These are phyloP conservation scores for Magnaporthales sp. DNA, from an alignment of 2,329 filamentous ascomycete species.

Conservation along the genomic window DNA sequence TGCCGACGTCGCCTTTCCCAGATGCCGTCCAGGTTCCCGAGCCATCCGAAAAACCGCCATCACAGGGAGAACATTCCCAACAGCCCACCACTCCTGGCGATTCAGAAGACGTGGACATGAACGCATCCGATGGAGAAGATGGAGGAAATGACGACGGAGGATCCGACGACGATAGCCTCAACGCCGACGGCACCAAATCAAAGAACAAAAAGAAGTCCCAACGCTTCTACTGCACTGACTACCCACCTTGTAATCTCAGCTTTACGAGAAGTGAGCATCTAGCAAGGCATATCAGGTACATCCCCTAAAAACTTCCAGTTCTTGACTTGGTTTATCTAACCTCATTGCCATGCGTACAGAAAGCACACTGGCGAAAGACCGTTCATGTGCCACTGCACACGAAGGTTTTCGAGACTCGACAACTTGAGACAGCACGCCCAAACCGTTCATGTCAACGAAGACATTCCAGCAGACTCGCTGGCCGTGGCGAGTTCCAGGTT, in stretches of 20 bases:
- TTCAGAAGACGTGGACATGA: constrained; percentile 68
- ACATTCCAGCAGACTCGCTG: constrained; percentile 88
- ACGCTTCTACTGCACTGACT: constrained; percentile 92
- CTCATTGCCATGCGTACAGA: constrained; percentile 31
- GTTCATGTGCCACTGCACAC: constrained; percentile 91
- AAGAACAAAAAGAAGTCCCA: constrained; percentile 95
- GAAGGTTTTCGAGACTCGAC: constrained; percentile 87
- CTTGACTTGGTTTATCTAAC: constrained; percentile 13
- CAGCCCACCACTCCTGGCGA: constrained; percentile 51
- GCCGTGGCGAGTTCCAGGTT: constrained; percentile 89
- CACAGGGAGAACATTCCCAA: constrained; percentile 50
- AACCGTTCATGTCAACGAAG: constrained; percentile 95
- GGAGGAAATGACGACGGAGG: constrained; percentile 38
- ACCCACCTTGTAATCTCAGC: constrained; percentile 85
- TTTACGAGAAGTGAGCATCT: constrained; percentile 96
- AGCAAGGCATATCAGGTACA: constrained; percentile 81
- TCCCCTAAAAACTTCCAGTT: not conserved
- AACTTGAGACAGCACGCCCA: constrained; percentile 95
- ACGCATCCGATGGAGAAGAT: constrained; percentile 60
- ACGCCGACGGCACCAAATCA: constrained; percentile 57
- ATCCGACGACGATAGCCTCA: constrained; percentile 59
- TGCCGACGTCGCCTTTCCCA: constrained; percentile 44
- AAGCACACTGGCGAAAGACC: constrained; percentile 97
- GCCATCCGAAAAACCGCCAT: constrained; percentile 31
- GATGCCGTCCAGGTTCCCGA: constrained; percentile 39